Conservation (phyloP, 2,329 filamentous ascomycete species). For the Aspergillus pseudoterreus region DNA sequence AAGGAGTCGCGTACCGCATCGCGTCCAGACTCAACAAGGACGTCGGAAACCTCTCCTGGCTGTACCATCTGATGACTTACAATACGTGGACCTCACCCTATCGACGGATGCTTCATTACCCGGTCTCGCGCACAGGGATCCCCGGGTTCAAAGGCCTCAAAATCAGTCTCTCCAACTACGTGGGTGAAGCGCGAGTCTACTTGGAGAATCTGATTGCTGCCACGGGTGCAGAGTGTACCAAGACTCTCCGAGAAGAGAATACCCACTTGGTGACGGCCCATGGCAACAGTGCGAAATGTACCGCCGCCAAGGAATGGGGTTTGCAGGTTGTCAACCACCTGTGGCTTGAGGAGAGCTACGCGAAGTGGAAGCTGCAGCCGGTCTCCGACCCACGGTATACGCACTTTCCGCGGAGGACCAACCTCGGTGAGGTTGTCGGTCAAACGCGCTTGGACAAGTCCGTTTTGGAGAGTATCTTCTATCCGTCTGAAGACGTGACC, state of each 20-base stretch:
- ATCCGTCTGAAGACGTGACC: slow-evolving; percentile 33
- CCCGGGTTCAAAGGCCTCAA: slow-evolving; percentile 71
- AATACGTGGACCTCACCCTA: slow-evolving; percentile 86
- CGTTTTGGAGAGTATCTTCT: slow-evolving; percentile 68
- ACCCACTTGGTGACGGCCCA: slow-evolving; percentile 93
- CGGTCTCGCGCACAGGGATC: slow-evolving; percentile 71
- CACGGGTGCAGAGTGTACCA: slow-evolving; percentile 83
- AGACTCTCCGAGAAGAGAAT: slow-evolving; percentile 91
- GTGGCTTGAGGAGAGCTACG: slow-evolving; percentile 97
- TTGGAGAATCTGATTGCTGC: slow-evolving; percentile 87
- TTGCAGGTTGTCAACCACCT: slow-evolving; percentile 89
- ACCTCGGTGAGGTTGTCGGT: slow-evolving; percentile 87
- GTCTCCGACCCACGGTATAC: slow-evolving; percentile 73
- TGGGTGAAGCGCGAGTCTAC: slow-evolving; percentile 87
- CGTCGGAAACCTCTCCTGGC: slow-evolving; percentile 89
- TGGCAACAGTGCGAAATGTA: slow-evolving; percentile 85
- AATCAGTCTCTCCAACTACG: slow-evolving; percentile 95
- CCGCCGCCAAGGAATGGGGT: slow-evolving; percentile 87
- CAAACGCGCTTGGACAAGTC: slow-evolving; percentile 77
- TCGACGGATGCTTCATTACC: slow-evolving; percentile 83
- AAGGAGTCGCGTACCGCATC: slow-evolving; percentile 70
- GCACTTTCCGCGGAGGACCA: slow-evolving; percentile 83
- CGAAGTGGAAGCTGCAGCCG: slow-evolving; percentile 73
- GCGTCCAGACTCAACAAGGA: slow-evolving; percentile 76
- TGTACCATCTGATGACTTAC: slow-evolving; percentile 85